Conservation (phyloP, 1,284 basidiomycete species). For the Cutaneotrichosporon sp. region DNA sequence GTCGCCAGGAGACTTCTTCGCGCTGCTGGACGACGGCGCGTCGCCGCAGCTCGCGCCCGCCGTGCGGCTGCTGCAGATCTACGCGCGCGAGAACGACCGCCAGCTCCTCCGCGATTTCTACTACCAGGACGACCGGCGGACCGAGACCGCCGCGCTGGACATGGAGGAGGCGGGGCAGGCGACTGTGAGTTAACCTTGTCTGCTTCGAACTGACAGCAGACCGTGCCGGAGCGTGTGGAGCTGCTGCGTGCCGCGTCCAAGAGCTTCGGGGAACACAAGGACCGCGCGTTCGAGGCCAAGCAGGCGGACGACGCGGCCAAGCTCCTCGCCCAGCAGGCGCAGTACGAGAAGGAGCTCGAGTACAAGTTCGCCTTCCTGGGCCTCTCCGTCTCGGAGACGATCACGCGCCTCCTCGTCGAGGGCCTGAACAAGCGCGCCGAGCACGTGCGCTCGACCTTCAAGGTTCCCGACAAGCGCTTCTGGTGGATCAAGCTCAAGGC, state of each 20-base stretch:
- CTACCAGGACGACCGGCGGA: constrained; percentile 93
- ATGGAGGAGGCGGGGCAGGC: constrained; percentile 75
- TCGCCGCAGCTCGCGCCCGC: constrained; percentile 72
- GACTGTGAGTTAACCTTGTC: constrained; percentile 55
- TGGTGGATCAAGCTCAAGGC: constrained; percentile 90
- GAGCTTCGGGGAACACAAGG: constrained; percentile 92
- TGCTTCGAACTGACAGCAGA: constrained; percentile 55
- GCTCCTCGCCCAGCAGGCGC: constrained; percentile 76
- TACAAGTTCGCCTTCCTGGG: constrained; percentile 76
- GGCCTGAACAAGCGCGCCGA: constrained; percentile 83
- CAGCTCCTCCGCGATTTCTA: constrained; percentile 95
- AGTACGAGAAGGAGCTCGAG: constrained; percentile 81
- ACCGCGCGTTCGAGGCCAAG: constrained; percentile 86
- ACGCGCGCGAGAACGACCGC: constrained; percentile 83
- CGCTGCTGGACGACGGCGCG: constrained; percentile 80
- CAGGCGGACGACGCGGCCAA: constrained; percentile 85
- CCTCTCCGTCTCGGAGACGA: constrained; percentile 78
- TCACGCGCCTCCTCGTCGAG: constrained; percentile 71
- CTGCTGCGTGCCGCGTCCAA: constrained; percentile 82
- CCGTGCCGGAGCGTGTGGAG: constrained; percentile 67
- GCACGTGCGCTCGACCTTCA: constrained; percentile 80
- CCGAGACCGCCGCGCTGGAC: constrained; percentile 83
- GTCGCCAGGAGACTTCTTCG: constrained; percentile 90
- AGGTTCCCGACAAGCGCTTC: constrained; percentile 90
- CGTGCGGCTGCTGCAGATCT: constrained; percentile 76